Evolutionary conservation across 495 filamentous ascomycete species (phyloP).

Genomic region (Xylaria palmicola): DNA sequence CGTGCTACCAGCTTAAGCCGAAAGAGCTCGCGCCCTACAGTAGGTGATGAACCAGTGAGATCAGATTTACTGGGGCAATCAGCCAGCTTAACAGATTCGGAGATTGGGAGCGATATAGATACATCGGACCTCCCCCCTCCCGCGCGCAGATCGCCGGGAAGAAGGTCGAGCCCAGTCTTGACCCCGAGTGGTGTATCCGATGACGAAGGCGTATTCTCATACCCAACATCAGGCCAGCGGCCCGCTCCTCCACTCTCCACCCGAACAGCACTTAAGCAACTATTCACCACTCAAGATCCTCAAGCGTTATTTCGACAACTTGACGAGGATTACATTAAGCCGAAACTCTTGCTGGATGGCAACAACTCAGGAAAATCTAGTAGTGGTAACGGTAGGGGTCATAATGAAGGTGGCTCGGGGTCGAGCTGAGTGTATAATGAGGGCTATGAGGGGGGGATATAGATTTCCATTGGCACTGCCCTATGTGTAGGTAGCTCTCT

Average conservation of each 20-base stretch:
- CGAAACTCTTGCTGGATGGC: conserved; percentile 78
- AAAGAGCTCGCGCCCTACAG: conserved; percentile 36
- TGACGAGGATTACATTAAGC: conserved; percentile 97
- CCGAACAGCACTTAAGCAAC: conserved; percentile 65
- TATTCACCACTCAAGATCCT: conserved; percentile 75
- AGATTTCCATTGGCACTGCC: neutral
- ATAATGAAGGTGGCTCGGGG: conserved; percentile 26
- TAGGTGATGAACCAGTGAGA: conserved; percentile 57
- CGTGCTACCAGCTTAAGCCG: conserved; percentile 49
- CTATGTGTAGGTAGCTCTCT: neutral
- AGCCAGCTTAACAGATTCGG: conserved; percentile 61
- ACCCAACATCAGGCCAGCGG: conserved; percentile 31
- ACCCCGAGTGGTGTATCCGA: conserved; percentile 29
- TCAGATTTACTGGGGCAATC: conserved; percentile 58
- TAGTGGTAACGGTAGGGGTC: conserved; percentile 19
- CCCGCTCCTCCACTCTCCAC: conserved; percentile 58
- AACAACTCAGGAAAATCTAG: conserved; percentile 26
- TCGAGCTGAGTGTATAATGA: conserved; percentile 10
- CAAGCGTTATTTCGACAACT: conserved; percentile 88
- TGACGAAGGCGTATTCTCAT: conserved; percentile 34
- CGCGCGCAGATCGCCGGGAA: conserved; percentile 39
- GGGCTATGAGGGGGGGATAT: neutral
- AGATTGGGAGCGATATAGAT: conserved; percentile 63
- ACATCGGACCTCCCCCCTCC: conserved; percentile 61
- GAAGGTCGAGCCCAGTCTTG: conserved; percentile 58